These are phyloP conservation scores for Xerocomellus chrysenteron DNA, from an alignment of 768 basidiomycete species.

Conservation along the genomic window DNA sequence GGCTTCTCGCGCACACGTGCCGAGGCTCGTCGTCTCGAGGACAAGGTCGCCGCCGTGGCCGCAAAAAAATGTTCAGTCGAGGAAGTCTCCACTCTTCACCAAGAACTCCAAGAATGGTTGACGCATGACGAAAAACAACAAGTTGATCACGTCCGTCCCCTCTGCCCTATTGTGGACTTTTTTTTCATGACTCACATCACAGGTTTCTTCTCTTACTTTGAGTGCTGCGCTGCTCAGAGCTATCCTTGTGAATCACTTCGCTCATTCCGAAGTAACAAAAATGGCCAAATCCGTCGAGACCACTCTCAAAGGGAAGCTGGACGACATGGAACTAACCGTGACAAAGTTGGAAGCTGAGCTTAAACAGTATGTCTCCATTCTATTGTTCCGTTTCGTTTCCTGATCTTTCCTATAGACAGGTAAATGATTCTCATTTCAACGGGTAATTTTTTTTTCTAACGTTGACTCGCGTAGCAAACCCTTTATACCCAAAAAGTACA, in stretches of 20 bases:
- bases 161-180: constrained; percentile 9
- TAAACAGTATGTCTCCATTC: constrained; percentile 55
- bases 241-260: constrained; percentile 78
- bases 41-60: constrained; percentile 75
- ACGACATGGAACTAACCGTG: constrained; percentile 58
- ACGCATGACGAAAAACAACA: constrained; percentile 51
- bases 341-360: constrained; percentile 67
- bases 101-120: constrained; percentile 78
- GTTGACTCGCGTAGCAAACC: constrained; percentile 44
- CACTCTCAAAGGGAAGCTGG: constrained; percentile 61
- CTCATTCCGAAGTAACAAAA: constrained; percentile 76
- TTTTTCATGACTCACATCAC: constrained; percentile 8
- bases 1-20: constrained; percentile 41
- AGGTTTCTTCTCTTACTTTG: constrained; percentile 69
- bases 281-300: constrained; percentile 61
- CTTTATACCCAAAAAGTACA: constrained; percentile 66
- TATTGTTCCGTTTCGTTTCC: constrained; percentile 8
- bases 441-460: constrained; percentile 11
- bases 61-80: constrained; percentile 86
- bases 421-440: constrained; percentile 36
- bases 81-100: constrained; percentile 74
- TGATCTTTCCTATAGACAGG: constrained; percentile 49
- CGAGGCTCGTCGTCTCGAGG: constrained; percentile 69
- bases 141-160: constrained; percentile 61
- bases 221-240: constrained; percentile 79